Evolutionary conservation across 768 basidiomycete genomes (phyloP), one percentile per base, ranked within the genome.

Genomic region (Tulasnella sp.): DNA sequence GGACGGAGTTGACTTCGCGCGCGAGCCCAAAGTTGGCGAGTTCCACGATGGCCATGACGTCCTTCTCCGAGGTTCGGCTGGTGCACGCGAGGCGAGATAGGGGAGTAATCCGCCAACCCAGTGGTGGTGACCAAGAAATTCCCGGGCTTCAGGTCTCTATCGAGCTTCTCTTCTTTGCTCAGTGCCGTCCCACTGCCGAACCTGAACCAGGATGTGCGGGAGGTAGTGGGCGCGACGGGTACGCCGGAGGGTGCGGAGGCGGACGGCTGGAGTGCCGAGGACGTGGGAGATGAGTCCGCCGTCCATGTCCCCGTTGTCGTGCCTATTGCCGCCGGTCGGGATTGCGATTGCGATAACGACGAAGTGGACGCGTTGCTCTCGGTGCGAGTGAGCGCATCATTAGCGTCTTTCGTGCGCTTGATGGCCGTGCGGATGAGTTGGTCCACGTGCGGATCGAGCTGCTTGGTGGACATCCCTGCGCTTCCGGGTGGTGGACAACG

Each of bases 131-230:
- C 97, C 67, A 99, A 88, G 8, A 98, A 90, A 77, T 99, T 99
- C 80, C 98, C 97, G 41, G 97, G 97, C 81, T 99, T 99, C 94
- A 99, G 96, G 80, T 99, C 97, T 65, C 97, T 92, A 81, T 99
- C 97, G 81, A 99, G 26, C 26, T 32, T 47, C 14, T 74, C 73
- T 35, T 47, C 71, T n/a, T 41, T 74, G 40, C 29, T 34, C 41
- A 26, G 22, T 42, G 44, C 41, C 17, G 17, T 41, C n/a, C 37
- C 34, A 2, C 68, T n/a, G 17, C 40, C 40, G 17, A 69, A 69
- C 14, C 68, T 32, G 37, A 64, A 64, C 63, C 68, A 69, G n/a
- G 68, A 69, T 0, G 42, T 64, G 16, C 63, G 32, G 29, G 29
- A 34, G 6, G 63, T 22, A 8, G 63, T 64, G 29, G 63, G 63